Conservation (phyloP, 495 filamentous ascomycete genomes). For the Bathelium albidoporum region DNA sequence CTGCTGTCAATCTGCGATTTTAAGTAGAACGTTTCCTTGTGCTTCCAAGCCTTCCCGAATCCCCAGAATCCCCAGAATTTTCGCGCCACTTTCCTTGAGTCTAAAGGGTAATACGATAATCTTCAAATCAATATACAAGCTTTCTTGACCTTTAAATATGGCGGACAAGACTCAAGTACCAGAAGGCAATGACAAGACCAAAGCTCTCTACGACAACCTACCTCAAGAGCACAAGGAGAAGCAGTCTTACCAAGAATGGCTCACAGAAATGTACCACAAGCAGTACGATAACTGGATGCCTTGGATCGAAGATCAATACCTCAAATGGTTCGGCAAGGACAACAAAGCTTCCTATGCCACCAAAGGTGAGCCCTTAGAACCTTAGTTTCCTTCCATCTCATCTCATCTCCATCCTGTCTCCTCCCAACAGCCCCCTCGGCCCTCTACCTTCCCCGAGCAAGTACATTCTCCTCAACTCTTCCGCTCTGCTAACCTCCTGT, state of each 20-base stretch:
- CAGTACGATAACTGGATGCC: constrained; percentile 66
- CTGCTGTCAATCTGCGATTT: not conserved
- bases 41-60: not conserved
- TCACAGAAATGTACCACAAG: constrained; percentile 47
- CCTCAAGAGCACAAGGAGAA: constrained; percentile 19
- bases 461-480: not conserved
- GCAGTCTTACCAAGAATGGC: constrained; percentile 38
- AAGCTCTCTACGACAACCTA: constrained; percentile 17
- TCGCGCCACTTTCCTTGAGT: not conserved
- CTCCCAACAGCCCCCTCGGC: not conserved
- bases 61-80: not conserved
- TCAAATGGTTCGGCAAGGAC: constrained; percentile 57
- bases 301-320: constrained; percentile 62
- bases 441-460: no score
- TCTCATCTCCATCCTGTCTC: not conserved
- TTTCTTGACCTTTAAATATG: not conserved
- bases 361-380: constrained; percentile 37
- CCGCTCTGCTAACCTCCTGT: not conserved
- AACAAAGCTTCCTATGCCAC: constrained; percentile 59
- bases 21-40: no score
- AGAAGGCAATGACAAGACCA: constrained; percentile 22
- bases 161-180: constrained; percentile 16
- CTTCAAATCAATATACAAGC: no score
- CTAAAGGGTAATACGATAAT: no score
- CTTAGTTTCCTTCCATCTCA: not conserved